Evolutionary conservation across 257 asterid species (phyloP).

Genomic region (Rubia yunnanensis): DNA sequence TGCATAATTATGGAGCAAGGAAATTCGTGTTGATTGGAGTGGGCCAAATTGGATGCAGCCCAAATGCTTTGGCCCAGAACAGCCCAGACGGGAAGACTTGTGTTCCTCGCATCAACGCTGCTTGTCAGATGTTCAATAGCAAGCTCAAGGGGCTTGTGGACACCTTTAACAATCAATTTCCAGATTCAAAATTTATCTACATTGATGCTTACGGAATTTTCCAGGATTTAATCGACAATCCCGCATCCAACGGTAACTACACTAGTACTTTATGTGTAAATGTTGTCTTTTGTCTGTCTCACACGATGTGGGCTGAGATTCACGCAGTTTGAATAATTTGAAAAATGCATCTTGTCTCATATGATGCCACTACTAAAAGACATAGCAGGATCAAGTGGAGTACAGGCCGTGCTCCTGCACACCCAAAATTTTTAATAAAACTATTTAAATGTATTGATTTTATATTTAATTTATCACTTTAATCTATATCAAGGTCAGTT

Average conservation of each 20-base stretch:
- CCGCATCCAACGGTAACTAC: slow-evolving; percentile 56
- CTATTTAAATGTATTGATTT: too few relatives aligned
- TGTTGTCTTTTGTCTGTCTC: too few relatives aligned
- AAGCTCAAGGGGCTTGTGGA: slow-evolving; percentile 49
- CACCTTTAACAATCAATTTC: slow-evolving; percentile 51
- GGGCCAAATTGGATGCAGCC: slow-evolving; percentile 95
- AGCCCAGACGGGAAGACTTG: slow-evolving; percentile 81
- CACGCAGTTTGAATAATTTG: too few relatives aligned
- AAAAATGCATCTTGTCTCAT: too few relatives aligned
- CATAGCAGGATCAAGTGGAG: too few relatives aligned
- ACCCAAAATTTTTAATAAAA: too few relatives aligned
- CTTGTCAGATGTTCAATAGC: slow-evolving; percentile 61
- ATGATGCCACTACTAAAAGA: too few relatives aligned
- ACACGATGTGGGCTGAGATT: too few relatives aligned
- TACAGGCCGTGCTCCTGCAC: too few relatives aligned
- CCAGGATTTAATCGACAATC: slow-evolving; percentile 64
- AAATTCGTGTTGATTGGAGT: slow-evolving; percentile 61
- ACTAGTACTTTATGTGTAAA: too few relatives aligned
- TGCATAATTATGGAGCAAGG: slow-evolving; percentile 71
- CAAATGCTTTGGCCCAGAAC: slow-evolving; percentile 85
- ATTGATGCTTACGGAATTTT: slow-evolving; percentile 72
- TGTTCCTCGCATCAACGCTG: slow-evolving; percentile 54
- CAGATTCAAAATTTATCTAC: slow-evolving; percentile 57
- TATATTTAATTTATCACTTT: too few relatives aligned
- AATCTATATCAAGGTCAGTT: too few relatives aligned